phyloP scores from a whole-genome alignment of 495 filamentous ascomycete species.

The Aspergillus sclerotioniger region DNA sequence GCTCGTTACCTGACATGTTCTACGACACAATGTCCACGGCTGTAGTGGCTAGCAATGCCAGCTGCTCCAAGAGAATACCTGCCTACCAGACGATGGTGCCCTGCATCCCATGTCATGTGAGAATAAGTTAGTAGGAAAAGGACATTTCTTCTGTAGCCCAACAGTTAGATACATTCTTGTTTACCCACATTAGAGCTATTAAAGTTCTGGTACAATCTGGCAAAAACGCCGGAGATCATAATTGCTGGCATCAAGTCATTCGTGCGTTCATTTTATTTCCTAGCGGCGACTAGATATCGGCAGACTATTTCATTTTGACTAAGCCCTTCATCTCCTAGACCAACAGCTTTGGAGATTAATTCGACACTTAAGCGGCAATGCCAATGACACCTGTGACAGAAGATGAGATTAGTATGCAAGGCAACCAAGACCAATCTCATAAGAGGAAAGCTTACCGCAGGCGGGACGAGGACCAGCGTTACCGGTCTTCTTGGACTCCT shows the following conservation, averaged over 20 bases:
- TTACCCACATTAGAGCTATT: not conserved
- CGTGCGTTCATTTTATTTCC: slow-evolving; percentile 7
- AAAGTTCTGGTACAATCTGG: not conserved
- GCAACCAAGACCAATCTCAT: not conserved
- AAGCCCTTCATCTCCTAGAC: slow-evolving; percentile 14
- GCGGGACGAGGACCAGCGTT: slow-evolving; percentile 91
- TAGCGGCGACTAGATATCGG: slow-evolving; percentile 7
- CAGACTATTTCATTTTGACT: slow-evolving; percentile 12
- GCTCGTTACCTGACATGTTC: no score
- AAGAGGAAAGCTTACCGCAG: slow-evolving; percentile 63
- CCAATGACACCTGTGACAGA: slow-evolving; percentile 71
- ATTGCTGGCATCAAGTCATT: slow-evolving; percentile 4
- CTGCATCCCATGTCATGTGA: no score
- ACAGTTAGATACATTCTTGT: not conserved
- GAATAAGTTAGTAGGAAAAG: no score
- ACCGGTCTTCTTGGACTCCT: slow-evolving; percentile 96
- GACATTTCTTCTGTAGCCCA: not conserved
- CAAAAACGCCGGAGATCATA: not conserved
- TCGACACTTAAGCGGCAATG: slow-evolving; percentile 58
- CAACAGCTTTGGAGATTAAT: slow-evolving; percentile 15
- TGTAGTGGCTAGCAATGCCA: no score
- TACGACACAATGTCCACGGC: no score
- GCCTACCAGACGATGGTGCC: no score
- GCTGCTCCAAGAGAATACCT: no score
- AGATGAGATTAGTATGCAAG: not conserved